phyloP scores from a whole-genome alignment of 352 stramenopile species.

The Phytopythium litorale region DNA sequence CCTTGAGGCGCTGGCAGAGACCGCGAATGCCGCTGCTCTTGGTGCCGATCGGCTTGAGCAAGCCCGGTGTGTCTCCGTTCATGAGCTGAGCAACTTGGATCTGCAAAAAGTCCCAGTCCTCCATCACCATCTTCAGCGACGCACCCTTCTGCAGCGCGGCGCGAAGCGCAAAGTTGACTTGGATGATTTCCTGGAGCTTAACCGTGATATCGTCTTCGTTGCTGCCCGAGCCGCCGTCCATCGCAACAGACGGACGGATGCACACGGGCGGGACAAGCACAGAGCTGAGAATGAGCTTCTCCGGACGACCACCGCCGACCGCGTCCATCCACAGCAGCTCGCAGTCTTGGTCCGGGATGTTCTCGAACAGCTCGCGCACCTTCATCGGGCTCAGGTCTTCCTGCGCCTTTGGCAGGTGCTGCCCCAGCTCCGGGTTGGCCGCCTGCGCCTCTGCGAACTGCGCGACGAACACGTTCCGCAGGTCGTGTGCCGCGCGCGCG shows the following conservation, averaged over 20 bases:
- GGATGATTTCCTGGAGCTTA: slow-evolving; percentile 99
- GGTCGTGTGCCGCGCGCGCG: slow-evolving; percentile 76
- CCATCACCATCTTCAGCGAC: slow-evolving; percentile 98
- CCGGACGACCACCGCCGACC: slow-evolving; percentile 86
- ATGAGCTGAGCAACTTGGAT: slow-evolving; percentile 97
- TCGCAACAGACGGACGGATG: slow-evolving; percentile 98
- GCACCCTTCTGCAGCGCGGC: slow-evolving; percentile 93
- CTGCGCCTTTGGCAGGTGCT: slow-evolving; percentile 84
- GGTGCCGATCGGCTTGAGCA: slow-evolving; percentile 92
- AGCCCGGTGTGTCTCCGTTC: slow-evolving; percentile 97
- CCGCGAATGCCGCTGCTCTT: slow-evolving; percentile 94
- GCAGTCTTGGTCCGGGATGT: slow-evolving; percentile 97
- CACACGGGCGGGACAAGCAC: slow-evolving; percentile 98
- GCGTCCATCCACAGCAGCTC: slow-evolving; percentile 97
- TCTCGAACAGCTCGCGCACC: slow-evolving; percentile 93
- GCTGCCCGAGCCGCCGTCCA: slow-evolving; percentile 93
- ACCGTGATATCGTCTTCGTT: slow-evolving; percentile 99
- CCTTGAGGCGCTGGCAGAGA: slow-evolving; percentile 97
- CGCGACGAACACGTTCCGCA: slow-evolving; percentile 82
- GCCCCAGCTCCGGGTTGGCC: slow-evolving; percentile 81
- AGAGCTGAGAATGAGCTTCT: slow-evolving; percentile 97
- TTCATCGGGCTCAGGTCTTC: slow-evolving; percentile 90
- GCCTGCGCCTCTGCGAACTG: slow-evolving; percentile 77
- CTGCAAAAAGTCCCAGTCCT: slow-evolving; percentile 99
- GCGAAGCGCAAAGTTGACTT: slow-evolving; percentile 97